Percentiles rank a stretch among this genome's conserved stretches.
phyloP scores from a whole-genome alignment of 345 rosid genomes.

The Moricandia moricandioides region DNA sequence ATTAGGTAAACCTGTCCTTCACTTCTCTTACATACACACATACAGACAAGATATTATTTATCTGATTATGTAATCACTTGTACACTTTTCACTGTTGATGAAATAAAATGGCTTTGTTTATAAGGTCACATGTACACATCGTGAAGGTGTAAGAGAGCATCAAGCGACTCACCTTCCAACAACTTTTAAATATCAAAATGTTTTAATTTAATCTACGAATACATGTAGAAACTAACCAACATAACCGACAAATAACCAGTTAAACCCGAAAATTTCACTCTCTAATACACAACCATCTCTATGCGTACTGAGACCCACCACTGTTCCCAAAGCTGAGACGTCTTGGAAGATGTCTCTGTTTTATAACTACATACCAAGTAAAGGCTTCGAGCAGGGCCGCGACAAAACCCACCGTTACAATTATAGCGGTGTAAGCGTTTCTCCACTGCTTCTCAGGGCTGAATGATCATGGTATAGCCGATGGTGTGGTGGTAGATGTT shows the following conservation, averaged over 20 bases:
- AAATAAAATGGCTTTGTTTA: conserved; percentile 27
- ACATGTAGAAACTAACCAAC: not conserved
- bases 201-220: not conserved
- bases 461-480: conserved; percentile 61
- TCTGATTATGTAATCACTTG: conserved; percentile 21
- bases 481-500: conserved; percentile 71
- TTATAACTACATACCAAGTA: conserved; percentile 33
- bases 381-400: conserved; percentile 30
- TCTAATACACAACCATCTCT: conserved; percentile 8
- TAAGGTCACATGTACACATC: conserved; percentile 20
- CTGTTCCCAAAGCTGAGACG: conserved; percentile 5
- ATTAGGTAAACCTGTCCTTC: conserved; percentile 34
- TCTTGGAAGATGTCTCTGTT: conserved; percentile 14
- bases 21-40: conserved; percentile 33
- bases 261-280: not conserved
- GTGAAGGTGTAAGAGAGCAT: conserved; percentile 12
- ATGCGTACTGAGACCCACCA: conserved; percentile 9
- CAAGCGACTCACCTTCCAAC: conserved; percentile 10
- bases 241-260: not conserved
- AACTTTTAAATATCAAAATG: not conserved
- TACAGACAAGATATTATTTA: conserved; percentile 1
- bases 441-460: conserved; percentile 69
- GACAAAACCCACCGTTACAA: too few species aligned
- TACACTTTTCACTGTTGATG: conserved; percentile 25
- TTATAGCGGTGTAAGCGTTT: conserved; percentile 53